Base-by-base conservation (phyloP, 169 alveolate genomes). In the Plasmodium fragile region DNA sequence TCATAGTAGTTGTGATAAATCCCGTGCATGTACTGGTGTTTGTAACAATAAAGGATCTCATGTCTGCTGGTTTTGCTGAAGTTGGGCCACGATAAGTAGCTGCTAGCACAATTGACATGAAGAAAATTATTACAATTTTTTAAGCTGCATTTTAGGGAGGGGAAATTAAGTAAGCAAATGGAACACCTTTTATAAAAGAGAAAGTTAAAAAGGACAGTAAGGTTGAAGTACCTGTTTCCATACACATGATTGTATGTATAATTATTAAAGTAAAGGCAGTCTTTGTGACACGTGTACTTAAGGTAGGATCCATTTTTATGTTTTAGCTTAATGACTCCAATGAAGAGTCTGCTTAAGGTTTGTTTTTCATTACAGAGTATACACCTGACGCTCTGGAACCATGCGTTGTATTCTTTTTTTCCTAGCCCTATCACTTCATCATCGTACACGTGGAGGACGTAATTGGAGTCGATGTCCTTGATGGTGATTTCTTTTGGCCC, bases 21-120 rank as follows among this genome's bases (percentile, higher is more conserved):
- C 4, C 94, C 94, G 39, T 89, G 94, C 90, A 89, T 77, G 72
- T 89, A 89, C 39, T 89, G 94, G 69, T 89, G 94, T 18, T 89
- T 69, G 73, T 78, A 77, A 10, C 94, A 89, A 28, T 89, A 89
- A 8, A 89, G 49, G 13, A 69, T 41, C 70, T 89, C 94, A 25
- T 89, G 94, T 89, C 90, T 65, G n/a, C 87, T 79, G 1, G 94
- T 78, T 22, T 78, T 89, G 25, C 75, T 34, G 11, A 78, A 89
- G 72, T 89, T 89, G 4, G 94, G 94, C 94, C 94, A 89, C 30
- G 90, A 77, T 32, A 89, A 43, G 45, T 52, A 89, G 52, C 25
- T 89, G 49, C 52, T 39, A 2, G 94, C 94, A 39, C 94, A 89
- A 22, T 65, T 89, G 11, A 89, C 34, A 41, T 89, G 94, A 1